Evolutionary conservation across 148 eudicot genomes (phyloP), one percentile per base, ranked within the genome.

Genomic region (Amaranthus cruentus): DNA sequence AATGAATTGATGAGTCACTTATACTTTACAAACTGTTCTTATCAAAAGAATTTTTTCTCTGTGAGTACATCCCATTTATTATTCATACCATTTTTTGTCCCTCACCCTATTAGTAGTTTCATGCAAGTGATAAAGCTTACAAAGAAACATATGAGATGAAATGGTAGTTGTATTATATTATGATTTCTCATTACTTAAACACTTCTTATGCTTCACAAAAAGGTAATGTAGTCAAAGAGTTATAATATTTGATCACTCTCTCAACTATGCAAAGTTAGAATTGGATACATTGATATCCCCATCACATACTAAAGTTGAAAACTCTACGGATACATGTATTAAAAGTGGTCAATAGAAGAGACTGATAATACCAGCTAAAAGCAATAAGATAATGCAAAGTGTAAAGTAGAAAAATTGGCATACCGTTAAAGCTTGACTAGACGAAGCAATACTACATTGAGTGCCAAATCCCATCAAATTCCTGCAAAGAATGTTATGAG

Each of bases 391-490:
- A 42, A 4, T 42, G 66, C 18, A 60, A 65, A 59, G 56, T 50
- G 56, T 50, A 61, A 28, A 9, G 38, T 61, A 72, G 15, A 38
- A 68, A 75, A 74, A 75, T 70, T 61, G 47, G 62, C 81, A 71
- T 88, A 88, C 92, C 81, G 6, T 47, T 49, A 68, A 60, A 71
- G 77, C 77, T 38, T 59, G 84, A 73, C 69, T 78, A 70, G 89
- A 79, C 69, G 84, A 82, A 68, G 82, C 69, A 73, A 75, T 84
- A 64, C 77, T 50, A 60, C 51, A 66, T 48, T 55, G 38, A 1
- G 54, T 68, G 66, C 84, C 72, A 62, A 49, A 66, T 58, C 50
- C 38, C 58, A 42, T 48, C 50, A 83, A 76, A 60, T 66, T 72
- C 78, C 91, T 84, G 80, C 14, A 81, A 66, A 62, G 7, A 62